Evolutionary conservation across 2,329 filamentous ascomycete genomes (phyloP), one percentile per base, ranked within the genome.

Genomic region (Aschersonia sp.): DNA sequence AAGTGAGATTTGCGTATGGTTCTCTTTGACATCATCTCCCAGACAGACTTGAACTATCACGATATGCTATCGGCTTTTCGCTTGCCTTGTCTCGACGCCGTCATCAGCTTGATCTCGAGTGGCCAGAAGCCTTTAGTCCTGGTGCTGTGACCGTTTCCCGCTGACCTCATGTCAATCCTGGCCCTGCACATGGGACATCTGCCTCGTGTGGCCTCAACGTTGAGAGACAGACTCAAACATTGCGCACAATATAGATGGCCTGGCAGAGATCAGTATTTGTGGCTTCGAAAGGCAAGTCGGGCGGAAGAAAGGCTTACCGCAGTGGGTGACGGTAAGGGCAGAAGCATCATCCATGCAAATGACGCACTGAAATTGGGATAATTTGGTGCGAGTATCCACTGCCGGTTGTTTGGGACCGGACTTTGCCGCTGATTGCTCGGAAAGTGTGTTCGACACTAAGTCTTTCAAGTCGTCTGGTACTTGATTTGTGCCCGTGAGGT

Each of bases 311-410:
- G 44, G 65, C 77, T 53, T 75, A 83, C 80, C 80, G 61, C 80
- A 84, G 60, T 82, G 76, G 3, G 80, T 84, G 44, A 82, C 73
- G 1, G 77, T 81, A 51, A 84, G 56, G 31, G 69, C 66, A 2
- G 70, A 73, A 30, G 69, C 73, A 51, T 77, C 69, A 51, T 83
- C 80, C 76, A 83, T 79, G 61, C 80, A 84, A 50, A 84, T 83
- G 43, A 79, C 77, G 52, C 80, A 84, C 60, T 82, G 76, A 45
- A 82, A 79, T 4, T 67, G 65, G 43, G 70, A 66, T 12, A 84
- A 60, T 58, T 75, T 78, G 56, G 69, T 60, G 46, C 62, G 68
- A 9, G 71, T 74, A 46, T 75, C 72, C 45, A 67, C 9, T 5
- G 41, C 28, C 9, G 67, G 67, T 51, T 67, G 65, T 50, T 64